phyloP scores from a whole-genome alignment of 176 grass and related monocot species.

The Rhynchospora breviuscula region DNA sequence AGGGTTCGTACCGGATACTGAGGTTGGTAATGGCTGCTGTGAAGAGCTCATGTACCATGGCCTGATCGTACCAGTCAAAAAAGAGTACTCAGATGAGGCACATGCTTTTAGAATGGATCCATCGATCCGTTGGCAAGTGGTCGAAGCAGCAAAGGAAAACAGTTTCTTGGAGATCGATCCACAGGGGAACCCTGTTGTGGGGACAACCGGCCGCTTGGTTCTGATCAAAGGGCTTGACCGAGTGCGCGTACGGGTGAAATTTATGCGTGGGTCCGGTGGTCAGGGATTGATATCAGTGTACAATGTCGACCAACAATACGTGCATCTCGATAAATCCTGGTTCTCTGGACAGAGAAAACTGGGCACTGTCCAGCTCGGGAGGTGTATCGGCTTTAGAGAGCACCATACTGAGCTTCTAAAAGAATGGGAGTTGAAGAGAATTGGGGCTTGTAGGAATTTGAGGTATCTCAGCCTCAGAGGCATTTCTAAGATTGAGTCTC shows the following conservation, averaged over 20 bases:
- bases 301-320: constrained; percentile 46
- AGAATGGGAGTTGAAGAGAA: constrained; percentile 36
- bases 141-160: constrained; percentile 37
- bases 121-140: constrained; percentile 37
- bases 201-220: constrained; percentile 30
- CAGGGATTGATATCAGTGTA: constrained; percentile 30
- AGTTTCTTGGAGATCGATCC: constrained; percentile 50
- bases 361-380: constrained; percentile 40
- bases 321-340: constrained; percentile 42
- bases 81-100: constrained; percentile 6
- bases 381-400: constrained; percentile 29
- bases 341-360: constrained; percentile 39
- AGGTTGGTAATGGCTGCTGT: constrained; percentile 32
- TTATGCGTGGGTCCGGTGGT: not conserved
- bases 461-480: constrained; percentile 55
- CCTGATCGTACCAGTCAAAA: constrained; percentile 33
- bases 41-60: constrained; percentile 30
- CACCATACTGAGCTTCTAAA: constrained; percentile 53
- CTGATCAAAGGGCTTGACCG: constrained; percentile 20
- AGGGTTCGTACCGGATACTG: constrained; percentile 31
- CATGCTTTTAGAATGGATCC: constrained; percentile 44
- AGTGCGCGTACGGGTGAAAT: not conserved
- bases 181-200: constrained; percentile 31
- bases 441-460: constrained; percentile 39
- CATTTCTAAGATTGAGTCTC: constrained; percentile 40